Evolutionary conservation across 805 yeast genomes (phyloP), one percentile per base, ranked within the genome.

Genomic region (Dipodascus albidus): DNA sequence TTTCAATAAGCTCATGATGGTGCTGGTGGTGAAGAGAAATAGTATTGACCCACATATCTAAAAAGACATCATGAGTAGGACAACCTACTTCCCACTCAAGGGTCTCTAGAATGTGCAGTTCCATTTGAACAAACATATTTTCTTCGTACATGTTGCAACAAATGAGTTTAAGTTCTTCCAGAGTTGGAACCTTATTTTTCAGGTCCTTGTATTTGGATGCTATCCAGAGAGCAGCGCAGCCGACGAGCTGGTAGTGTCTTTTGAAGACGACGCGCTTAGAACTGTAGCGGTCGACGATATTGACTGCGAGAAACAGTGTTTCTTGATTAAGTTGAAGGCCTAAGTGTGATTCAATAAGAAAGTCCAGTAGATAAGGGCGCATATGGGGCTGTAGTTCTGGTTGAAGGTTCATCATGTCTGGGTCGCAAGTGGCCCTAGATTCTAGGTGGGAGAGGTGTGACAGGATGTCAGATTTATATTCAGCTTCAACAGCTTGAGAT

Each of bases 141-240:
- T 75, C 80, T 56, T 79, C 80, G 62, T 82, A 82, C 9, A 76
- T 76, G 54, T 75, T 75, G 49, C 87, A 86, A 70, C 95, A 86
- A 59, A 86, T 72, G 60, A 76, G 80, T 54, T 84, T 80, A 53
- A 87, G 74, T 63, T 87, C 95, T 31, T 77, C 72, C 52, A 86
- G 74, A 58, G 87, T 77, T 48, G 95, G 95, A 50, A 85, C 79
- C 60, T 87, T 74, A 55, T 81, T 80, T 64, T 93, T 77, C 64
- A 82, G 82, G 55, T 87, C 87, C 62, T 78, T 79, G n/a, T 82
- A 75, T 67, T 91, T 91, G 23, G 96, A 83, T 1, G 96, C 87
- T 31, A 91, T 77, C 97, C 98, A 91, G 35, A 91, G 71, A 56
- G 96, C 87, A 2, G 96, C 87, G 56, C 95, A 85, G 31, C 95